Conservation (phyloP, 2,329 filamentous ascomycete species). For the Stachybotrys elegans region DNA sequence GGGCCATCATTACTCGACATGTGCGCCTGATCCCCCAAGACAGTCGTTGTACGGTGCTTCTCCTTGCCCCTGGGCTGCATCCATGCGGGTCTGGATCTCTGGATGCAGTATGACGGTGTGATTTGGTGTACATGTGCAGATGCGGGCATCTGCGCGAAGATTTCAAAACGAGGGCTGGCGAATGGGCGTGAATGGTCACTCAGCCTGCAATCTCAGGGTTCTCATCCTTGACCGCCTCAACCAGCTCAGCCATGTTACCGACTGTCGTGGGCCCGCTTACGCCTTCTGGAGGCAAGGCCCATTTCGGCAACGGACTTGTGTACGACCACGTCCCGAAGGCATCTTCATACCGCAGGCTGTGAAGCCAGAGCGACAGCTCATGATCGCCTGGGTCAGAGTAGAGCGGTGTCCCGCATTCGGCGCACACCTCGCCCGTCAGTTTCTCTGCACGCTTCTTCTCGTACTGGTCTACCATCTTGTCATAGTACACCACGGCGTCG, state of each 20-base stretch:
- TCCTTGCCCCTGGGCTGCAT: no score
- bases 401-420: constrained; percentile 77
- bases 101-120: no score
- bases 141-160: no score
- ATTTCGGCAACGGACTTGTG: constrained; percentile 74
- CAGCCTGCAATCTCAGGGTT: constrained; percentile 33
- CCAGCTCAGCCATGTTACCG: constrained; percentile 53
- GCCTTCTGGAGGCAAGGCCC: constrained; percentile 78
- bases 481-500: constrained; percentile 86
- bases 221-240: constrained; percentile 47
- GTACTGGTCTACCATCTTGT: constrained; percentile 88
- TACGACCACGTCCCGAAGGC: constrained; percentile 81
- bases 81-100: no score
- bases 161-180: no score
- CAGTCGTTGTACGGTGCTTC: no score
- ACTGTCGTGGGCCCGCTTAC: constrained; percentile 66
- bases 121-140: no score
- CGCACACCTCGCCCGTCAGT: constrained; percentile 80
- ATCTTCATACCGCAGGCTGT: constrained; percentile 87
- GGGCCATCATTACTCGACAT: no score
- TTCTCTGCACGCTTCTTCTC: constrained; percentile 88
- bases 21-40: no score
- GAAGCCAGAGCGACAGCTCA: constrained; percentile 89
- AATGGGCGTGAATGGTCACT: no score
- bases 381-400: constrained; percentile 90